A percentile compares a stretch with the other conserved stretches of the same genome.
phyloP scores from a whole-genome alignment of 345 rosid genomes.

The Pistacia atlantica region DNA sequence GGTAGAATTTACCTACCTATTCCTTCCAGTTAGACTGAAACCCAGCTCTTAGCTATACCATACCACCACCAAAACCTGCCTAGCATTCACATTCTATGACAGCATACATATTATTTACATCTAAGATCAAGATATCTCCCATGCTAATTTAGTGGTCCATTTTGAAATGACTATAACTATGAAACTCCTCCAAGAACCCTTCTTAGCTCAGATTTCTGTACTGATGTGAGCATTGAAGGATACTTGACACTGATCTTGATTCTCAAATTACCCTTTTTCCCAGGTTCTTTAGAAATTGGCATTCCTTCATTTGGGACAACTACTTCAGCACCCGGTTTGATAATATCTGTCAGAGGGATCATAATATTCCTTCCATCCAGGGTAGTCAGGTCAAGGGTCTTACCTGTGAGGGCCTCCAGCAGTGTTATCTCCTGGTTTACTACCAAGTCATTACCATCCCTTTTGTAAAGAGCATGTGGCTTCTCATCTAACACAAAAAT shows the following conservation, averaged over 20 bases:
- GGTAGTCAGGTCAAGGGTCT: constrained; percentile 59
- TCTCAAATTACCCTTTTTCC: constrained; percentile 80
- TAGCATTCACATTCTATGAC: constrained; percentile 27
- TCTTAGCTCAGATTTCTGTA: constrained; percentile 80
- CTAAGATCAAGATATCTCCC: constrained; percentile 4
- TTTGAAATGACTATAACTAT: constrained; percentile 31
- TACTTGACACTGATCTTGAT: constrained; percentile 80
- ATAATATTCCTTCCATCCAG: constrained; percentile 74
- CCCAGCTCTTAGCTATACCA: neutral
- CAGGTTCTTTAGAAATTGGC: constrained; percentile 87
- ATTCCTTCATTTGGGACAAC: constrained; percentile 87
- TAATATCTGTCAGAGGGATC: constrained; percentile 70
- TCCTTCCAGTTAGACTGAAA: neutral
- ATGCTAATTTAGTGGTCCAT: constrained; percentile 9
- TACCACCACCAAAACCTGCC: constrained; percentile 18
- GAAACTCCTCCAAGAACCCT: constrained; percentile 72
- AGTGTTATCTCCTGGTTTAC: constrained; percentile 70
- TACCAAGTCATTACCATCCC: constrained; percentile 85
- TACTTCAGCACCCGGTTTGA: constrained; percentile 79
- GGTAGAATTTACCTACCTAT: constrained; percentile 11
- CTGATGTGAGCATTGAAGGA: constrained; percentile 72
- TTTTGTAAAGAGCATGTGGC: constrained; percentile 75
- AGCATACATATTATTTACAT: constrained; percentile 34
- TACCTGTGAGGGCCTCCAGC: constrained; percentile 90
- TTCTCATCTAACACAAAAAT: constrained; percentile 82